Base-by-base conservation (phyloP, 1,284 basidiomycete genomes). In the Hemileia vastatrix region DNA sequence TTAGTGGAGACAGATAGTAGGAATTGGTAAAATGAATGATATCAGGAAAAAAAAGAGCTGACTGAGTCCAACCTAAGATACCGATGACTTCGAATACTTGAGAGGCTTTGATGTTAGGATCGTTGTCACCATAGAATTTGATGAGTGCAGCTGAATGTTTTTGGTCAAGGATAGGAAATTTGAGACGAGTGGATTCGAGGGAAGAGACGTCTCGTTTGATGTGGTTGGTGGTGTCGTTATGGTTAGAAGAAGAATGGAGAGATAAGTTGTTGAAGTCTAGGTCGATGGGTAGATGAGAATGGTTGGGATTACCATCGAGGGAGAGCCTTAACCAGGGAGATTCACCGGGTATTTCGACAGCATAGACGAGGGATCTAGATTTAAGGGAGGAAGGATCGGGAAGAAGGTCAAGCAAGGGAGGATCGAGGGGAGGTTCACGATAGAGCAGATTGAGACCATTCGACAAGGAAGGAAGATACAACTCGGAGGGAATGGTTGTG, bases 61-160 rank as follows among this genome's bases (percentile, higher is more conserved):
- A 62, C 59, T 44, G 43, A n/a, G 52, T 48, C 59, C 59, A 62
- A 62, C 45, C 53, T 8, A 62, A 45, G 31, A 62, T 43, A n/a
- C 59, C 59, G 8, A 62, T 31, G 6, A 62, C 53, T 21, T 62
- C 59, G n/a, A 62, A 23, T 6, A 36, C 53, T n/a, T 31, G 24
- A 11, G 51, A 48, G 32, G 53, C 55, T 8, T 43, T 54, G 32
- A 62, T 62, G 18, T 47, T 27, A 33, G 18, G 27, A 19, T 55
- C 59, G 32, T 27, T 21, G 23, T 40, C 18, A 19, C 55, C 33
- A 36, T 62, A 62, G 8, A 62, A 6, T 24, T 62, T 62, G 13
- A 62, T 31, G 4, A 62, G 33, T 19, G 52, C 59, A 18, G 52
- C 59, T 13, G 55, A n/a, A 32, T 62, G 59, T 21, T 55, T 48